Evolutionary conservation across 1,284 basidiomycete species (phyloP).

Genomic region (Irpex sp.): DNA sequence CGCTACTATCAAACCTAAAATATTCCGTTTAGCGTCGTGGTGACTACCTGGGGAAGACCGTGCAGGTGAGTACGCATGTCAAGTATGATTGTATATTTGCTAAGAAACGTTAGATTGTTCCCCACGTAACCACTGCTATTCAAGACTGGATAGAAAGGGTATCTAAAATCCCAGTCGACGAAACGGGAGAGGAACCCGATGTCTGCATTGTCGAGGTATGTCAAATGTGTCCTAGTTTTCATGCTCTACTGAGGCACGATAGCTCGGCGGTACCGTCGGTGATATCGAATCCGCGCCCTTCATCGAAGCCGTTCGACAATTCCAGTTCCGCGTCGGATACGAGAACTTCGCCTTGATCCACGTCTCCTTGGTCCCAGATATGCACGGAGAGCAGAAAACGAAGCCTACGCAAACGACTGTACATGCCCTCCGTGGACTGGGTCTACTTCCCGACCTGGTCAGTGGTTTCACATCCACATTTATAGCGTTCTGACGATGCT

Average conservation of each 20-base stretch:
- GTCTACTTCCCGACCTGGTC: conserved; percentile 90
- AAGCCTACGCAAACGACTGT: conserved; percentile 99
- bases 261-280: conserved; percentile 95
- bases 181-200: conserved; percentile 91
- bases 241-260: not conserved
- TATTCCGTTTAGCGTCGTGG: conserved; percentile 68
- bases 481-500: not conserved
- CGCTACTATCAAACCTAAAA: not conserved
- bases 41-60: conserved; percentile 97
- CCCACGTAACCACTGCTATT: conserved; percentile 95
- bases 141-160: conserved; percentile 99
- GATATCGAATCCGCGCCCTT: conserved; percentile 98
- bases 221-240: conserved; percentile 9
- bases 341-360: conserved; percentile 98
- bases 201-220: conserved; percentile 94
- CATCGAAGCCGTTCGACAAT: conserved; percentile 98
- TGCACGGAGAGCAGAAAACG: conserved; percentile 99
- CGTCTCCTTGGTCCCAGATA: conserved; percentile 96
- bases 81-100: not conserved
- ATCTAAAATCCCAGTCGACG: conserved; percentile 90
- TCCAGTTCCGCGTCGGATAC: conserved; percentile 97
- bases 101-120: conserved; percentile 72
- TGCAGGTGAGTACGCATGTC: conserved; percentile 53
- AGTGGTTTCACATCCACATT: conserved; percentile 25
- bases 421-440: conserved; percentile 90